These are phyloP conservation scores for Aquilaria malaccensis DNA, from an alignment of 345 rosid species.

Conservation along the genomic window DNA sequence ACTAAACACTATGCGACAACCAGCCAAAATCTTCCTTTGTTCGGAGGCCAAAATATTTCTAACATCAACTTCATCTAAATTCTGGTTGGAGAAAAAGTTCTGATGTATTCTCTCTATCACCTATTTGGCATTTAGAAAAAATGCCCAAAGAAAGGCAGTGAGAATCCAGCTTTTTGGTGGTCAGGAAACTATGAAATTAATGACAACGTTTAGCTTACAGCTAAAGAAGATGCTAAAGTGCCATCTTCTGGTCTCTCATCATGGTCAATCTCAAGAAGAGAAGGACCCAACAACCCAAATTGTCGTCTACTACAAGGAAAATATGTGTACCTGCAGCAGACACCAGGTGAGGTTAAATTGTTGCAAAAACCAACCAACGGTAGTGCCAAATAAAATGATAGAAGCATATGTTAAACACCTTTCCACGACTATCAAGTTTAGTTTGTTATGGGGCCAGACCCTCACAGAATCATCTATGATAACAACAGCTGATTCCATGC, in stretches of 20 bases:
- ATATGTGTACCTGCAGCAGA: constrained; percentile 73
- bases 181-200: constrained; percentile 3
- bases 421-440: constrained; percentile 91
- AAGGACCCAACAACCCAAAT: constrained; percentile 93
- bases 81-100: constrained; percentile 58
- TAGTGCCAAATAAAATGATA: constrained; percentile 1
- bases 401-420: constrained; percentile 37
- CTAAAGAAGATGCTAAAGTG: constrained; percentile 86
- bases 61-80: constrained; percentile 81
- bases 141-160: not conserved
- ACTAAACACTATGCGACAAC: constrained; percentile 88
- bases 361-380: no score
- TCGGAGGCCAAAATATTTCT: constrained; percentile 80
- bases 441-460: constrained; percentile 95
- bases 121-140: constrained; percentile 26
- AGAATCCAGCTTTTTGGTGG: not conserved
- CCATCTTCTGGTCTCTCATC: constrained; percentile 98
- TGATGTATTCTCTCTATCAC: constrained; percentile 87
- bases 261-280: constrained; percentile 95
- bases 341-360: constrained; percentile 6
- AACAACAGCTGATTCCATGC: constrained; percentile 96
- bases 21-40: constrained; percentile 77
- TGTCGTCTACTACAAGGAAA: constrained; percentile 97
- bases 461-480: constrained; percentile 94
- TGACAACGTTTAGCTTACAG: constrained; percentile 45